These are phyloP conservation scores for Parafenestella ontariensis DNA, from an alignment of 2,329 filamentous ascomycete genomes.

Conservation along the genomic window DNA sequence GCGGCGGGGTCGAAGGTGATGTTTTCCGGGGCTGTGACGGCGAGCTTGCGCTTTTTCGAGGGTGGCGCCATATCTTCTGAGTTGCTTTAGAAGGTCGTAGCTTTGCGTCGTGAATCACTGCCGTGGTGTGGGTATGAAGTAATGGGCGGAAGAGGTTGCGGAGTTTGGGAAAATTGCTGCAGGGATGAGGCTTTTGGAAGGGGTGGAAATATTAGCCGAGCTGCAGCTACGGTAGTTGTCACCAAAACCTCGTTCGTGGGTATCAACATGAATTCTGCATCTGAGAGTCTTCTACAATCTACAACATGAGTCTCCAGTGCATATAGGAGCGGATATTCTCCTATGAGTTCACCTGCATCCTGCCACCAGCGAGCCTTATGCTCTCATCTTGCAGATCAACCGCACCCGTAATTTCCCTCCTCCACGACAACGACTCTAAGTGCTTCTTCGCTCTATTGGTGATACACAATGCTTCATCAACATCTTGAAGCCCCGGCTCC, in stretches of 20 bases:
- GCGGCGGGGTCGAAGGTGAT: constrained; percentile 83
- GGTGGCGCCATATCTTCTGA: constrained; percentile 26
- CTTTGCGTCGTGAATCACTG: background rate
- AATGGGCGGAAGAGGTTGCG: constrained; percentile 8
- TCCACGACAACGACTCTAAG: constrained; percentile 47
- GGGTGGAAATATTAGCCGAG: constrained; percentile 19
- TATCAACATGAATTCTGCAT: too few species aligned
- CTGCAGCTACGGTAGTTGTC: too few species aligned
- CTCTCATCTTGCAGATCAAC: background rate
- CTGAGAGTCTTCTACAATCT: background rate
- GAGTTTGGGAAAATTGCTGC: constrained; percentile 30
- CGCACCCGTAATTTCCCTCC: constrained; percentile 32
- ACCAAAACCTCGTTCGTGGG: too few species aligned
- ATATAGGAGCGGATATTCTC: background rate
- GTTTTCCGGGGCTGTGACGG: constrained; percentile 69
- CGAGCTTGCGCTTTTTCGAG: constrained; percentile 43
- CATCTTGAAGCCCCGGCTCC: constrained; percentile 70
- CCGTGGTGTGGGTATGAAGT: background rate
- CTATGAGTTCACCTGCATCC: constrained; percentile 9
- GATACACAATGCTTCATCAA: constrained; percentile 80
- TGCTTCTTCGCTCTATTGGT: constrained; percentile 62
- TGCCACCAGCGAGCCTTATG: constrained; percentile 5
- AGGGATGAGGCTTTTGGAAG: constrained; percentile 21
- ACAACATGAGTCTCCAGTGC: background rate
- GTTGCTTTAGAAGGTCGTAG: background rate